Evolutionary conservation across 2,329 filamentous ascomycete genomes (phyloP).

Genomic region (Trichoderma afroharzianum): DNA sequence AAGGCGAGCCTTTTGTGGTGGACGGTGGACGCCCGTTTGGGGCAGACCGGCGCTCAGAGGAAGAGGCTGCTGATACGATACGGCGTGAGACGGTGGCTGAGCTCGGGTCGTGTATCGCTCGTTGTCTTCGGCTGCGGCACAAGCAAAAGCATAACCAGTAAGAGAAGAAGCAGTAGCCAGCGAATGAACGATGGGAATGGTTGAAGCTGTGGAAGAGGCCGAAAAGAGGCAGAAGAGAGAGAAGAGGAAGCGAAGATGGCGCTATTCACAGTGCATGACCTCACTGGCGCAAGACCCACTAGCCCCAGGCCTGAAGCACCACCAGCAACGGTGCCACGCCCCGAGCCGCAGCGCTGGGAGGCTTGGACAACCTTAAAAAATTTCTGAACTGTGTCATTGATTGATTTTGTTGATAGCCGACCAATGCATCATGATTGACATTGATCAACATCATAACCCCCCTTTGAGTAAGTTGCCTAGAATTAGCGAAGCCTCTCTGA

Average conservation of each 20-base stretch:
- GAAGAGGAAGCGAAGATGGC: not conserved
- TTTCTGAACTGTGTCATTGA: not conserved
- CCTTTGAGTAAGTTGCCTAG: not conserved
- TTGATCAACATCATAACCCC: not conserved
- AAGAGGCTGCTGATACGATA: not conserved
- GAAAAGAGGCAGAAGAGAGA: not conserved
- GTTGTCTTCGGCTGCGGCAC: too few relatives aligned
- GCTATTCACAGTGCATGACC: not conserved
- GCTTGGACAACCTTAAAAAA: slow-evolving; percentile 3
- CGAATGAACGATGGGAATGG: not conserved
- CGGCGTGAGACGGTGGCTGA: not conserved
- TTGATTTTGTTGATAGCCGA: not conserved
- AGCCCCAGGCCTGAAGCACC: not conserved
- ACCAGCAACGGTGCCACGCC: slow-evolving; percentile 5
- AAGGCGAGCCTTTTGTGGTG: slow-evolving; percentile 2
- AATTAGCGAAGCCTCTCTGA: not conserved
- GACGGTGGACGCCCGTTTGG: not conserved
- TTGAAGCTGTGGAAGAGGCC: not conserved
- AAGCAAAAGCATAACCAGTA: too few relatives aligned
- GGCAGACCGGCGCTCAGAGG: not conserved
- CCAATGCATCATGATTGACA: not conserved
- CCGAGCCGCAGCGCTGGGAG: slow-evolving; percentile 13
- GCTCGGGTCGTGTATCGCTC: not conserved
- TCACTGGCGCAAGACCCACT: not conserved
- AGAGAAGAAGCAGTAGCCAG: not conserved